Base-by-base conservation (phyloP, 345 rosid genomes). In the Eutrema yunnanense region DNA sequence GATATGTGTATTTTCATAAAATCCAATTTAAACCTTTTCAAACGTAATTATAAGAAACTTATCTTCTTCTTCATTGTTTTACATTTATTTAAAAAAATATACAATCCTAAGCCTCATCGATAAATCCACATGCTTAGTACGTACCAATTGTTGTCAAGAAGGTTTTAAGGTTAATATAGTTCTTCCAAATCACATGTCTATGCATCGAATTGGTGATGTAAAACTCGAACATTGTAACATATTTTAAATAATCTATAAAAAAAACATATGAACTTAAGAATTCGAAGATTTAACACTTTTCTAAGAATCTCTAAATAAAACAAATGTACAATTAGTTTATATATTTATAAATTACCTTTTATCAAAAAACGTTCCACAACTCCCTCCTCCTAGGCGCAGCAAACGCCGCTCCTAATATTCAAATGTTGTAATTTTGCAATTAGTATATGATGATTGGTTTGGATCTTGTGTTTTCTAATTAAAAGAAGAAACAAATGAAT, bases 371-470 rank as follows among this genome's bases (percentile, higher is more conserved):
- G 62, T 72, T 72, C 30, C 47, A 42, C 38, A 63, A 43, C 62
- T 72, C 56, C 76, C 48, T 62, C 69, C 44, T 71, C 53, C 53
- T 42, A 3, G 55, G 61, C 55, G 75, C 46, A 62, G 62, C 62
- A 32, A 72, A 72, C 27, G 75, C 75, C 30, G 47, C 62, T 72
- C 76, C 69, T 62, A 30, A 43, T 53, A 53, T 72, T 53, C 63
- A 61, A 32, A 61, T 50, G 43, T 61, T 50, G 69, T 36, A 41
- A 44, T 51, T 52, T 29, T 49, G 68, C 42, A 41, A 32, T 41
- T 10, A 40, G n/a, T 36, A 8, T 46, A n/a, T 13, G 57, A 69
- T 57, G 34, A 22, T 69, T 41, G 12, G 63, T 55, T 54, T 67
- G 32, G 22, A 68, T 68, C 16, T 5, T 34, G 34, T 11, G 34